A percentile compares a stretch with the other conserved stretches of the same genome.
Evolutionary conservation across 1,139 yeast species (phyloP).

Genomic region (Hyphopichia wangnamkhiaoensis): DNA sequence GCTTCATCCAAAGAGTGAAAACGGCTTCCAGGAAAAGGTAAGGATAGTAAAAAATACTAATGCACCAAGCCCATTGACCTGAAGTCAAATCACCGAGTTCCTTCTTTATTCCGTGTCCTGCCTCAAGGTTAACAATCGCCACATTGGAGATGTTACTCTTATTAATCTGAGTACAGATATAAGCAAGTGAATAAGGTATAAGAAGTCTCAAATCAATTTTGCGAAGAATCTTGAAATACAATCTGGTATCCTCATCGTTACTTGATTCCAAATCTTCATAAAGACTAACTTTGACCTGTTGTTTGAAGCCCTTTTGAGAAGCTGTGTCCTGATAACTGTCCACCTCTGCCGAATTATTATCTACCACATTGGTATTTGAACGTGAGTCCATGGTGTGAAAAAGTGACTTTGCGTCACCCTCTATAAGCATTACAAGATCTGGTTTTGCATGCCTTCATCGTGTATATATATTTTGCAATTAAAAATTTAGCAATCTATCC

Average conservation of each 20-base stretch:
- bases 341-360: too few relatives aligned
- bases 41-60: constrained; percentile 13
- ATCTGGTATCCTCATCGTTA: constrained; percentile 3
- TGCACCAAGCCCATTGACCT: constrained; percentile 18
- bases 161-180: constrained; percentile 14
- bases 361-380: too few relatives aligned
- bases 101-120: constrained; percentile 15
- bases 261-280: not conserved
- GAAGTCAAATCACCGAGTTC: constrained; percentile 12
- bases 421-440: too few relatives aligned
- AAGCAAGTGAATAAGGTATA: constrained; percentile 13
- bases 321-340: too few relatives aligned
- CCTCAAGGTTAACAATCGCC: constrained; percentile 15
- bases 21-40: constrained; percentile 10
- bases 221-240: constrained; percentile 9
- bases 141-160: constrained; percentile 16
- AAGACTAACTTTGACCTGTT: not conserved
- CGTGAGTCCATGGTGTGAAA: too few relatives aligned
- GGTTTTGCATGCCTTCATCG: too few relatives aligned
- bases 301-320: not conserved
- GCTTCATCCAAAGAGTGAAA: constrained; percentile 11
- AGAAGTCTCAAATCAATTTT: constrained; percentile 14
- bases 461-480: too few relatives aligned
- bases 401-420: too few relatives aligned
- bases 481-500: too few relatives aligned